A percentile compares a stretch with the other conserved stretches of the same genome.
Evolutionary conservation across 768 basidiomycete genomes (phyloP).

Genomic region (Neoboletus subvelutipes): DNA sequence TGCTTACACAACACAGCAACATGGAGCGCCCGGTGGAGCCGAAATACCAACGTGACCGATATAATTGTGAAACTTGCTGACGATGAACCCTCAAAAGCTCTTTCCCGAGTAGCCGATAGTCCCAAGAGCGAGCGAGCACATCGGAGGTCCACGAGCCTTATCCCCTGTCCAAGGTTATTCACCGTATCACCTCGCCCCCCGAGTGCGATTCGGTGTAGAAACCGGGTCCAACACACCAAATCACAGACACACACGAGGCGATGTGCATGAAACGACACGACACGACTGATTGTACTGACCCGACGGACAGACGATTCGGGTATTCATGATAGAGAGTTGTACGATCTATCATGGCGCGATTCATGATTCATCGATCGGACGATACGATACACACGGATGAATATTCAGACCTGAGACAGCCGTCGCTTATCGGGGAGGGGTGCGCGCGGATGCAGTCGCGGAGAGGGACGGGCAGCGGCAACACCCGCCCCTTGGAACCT

Average conservation of each 20-base stretch:
- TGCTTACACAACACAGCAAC: not conserved
- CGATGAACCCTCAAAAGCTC: not conserved
- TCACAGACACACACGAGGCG: not conserved
- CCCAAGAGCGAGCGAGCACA: not conserved
- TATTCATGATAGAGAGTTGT: not conserved
- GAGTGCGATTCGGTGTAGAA: not conserved
- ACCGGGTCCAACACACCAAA: not conserved
- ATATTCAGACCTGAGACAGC: constrained; percentile 7
- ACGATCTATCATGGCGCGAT: constrained; percentile 5
- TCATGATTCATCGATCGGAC: constrained; percentile 1
- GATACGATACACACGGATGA: not conserved
- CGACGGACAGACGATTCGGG: constrained; percentile 1
- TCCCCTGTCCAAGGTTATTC: not conserved
- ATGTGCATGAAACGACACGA: constrained; percentile 6
- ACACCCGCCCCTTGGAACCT: not conserved
- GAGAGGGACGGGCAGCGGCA: not conserved
- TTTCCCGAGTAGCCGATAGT: not conserved
- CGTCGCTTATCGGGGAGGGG: constrained; percentile 2
- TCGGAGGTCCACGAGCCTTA: not conserved
- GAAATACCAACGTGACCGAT: not conserved
- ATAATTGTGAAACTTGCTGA: not conserved
- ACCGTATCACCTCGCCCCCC: not conserved
- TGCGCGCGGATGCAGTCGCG: not conserved
- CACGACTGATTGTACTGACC: not conserved
- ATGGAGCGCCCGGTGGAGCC: too few species aligned